Evolutionary conservation across 768 basidiomycete genomes (phyloP), one percentile per base, ranked within the genome.

Genomic region (Russula lepida): DNA sequence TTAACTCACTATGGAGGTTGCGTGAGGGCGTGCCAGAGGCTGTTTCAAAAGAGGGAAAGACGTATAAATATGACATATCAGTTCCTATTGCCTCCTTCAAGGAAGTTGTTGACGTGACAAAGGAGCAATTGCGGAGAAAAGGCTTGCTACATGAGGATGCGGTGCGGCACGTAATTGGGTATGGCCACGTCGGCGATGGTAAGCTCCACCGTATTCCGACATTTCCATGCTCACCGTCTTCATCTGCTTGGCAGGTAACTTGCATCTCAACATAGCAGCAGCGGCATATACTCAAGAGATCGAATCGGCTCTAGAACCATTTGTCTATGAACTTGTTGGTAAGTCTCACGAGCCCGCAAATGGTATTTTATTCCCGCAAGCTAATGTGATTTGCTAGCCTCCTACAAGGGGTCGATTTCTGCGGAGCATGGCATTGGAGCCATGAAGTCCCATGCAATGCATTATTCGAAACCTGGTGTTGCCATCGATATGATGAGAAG

Each of bases 131-230:
- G 39, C 72, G 77, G 35, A 80, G 82, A 23, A 84, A 85, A 66
- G 88, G 85, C 4, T 78, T 91, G 11, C 76, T 92, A 44, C 81
- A 79, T 15, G 84, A 88, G 19, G 78, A 83, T 48, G 86, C 83
- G 28, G 88, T 98, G 43, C 88, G 86, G 71, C 82, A 86, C 69
- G 90, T 95, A 15, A 74, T 95, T 60, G 97, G 97, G 12, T 99
- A 92, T 68, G 97, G 97, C 13, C 97, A 99, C 72, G 86, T 98
- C 56, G 97, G 97, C 25, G 97, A 99, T 74, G 94, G 95, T 87
- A 46, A 54, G 62, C 17, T 33, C 28, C 21, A 69, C 69, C 85
- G 75, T 27, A n/a, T 23, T 37, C 41, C 48, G 49, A n/a, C 37
- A 44, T 41, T 37, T 32, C 4, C 51, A 27, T 19, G 30, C 58